These are phyloP conservation scores for Gnomoniopsis sp. DNA, from an alignment of 2,329 filamentous ascomycete genomes.

Conservation along the genomic window DNA sequence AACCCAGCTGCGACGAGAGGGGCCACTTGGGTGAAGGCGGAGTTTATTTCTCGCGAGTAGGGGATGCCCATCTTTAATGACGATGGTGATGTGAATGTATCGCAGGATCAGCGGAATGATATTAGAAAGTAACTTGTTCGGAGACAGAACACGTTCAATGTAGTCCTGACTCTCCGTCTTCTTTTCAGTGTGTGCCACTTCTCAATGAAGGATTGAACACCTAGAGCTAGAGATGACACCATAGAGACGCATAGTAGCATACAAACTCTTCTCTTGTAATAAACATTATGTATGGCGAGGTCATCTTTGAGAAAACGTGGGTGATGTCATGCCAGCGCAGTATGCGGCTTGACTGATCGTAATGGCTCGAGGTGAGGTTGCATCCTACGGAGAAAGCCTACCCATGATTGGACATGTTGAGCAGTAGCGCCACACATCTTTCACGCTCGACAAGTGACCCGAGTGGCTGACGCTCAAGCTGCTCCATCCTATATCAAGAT, in stretches of 20 bases:
- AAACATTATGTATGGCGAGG: neutral
- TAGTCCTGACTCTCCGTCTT: too few relatives aligned
- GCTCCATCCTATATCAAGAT: too few relatives aligned
- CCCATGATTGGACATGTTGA: constrained; percentile 6
- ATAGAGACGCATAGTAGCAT: neutral
- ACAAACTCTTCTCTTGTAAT: neutral
- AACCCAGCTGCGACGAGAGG: constrained; percentile 17
- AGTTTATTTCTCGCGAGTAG: constrained; percentile 15
- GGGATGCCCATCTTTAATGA: constrained; percentile 13
- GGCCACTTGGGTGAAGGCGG: constrained; percentile 14
- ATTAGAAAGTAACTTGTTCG: too few relatives aligned
- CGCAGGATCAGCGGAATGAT: neutral
- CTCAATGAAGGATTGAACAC: too few relatives aligned
- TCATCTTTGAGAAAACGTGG: neutral
- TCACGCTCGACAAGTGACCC: neutral
- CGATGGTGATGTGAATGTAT: too few relatives aligned
- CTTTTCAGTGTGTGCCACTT: too few relatives aligned
- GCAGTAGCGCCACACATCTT: constrained; percentile 7
- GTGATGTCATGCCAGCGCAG: constrained; percentile 18
- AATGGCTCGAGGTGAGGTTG: constrained; percentile 1
- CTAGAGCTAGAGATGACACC: too few relatives aligned
- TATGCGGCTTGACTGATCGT: neutral
- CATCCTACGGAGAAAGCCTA: neutral
- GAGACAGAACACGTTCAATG: neutral
- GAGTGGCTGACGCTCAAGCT: neutral